Base-by-base conservation (phyloP, 2,329 filamentous ascomycete genomes). In the Bipolaris zeicola region DNA sequence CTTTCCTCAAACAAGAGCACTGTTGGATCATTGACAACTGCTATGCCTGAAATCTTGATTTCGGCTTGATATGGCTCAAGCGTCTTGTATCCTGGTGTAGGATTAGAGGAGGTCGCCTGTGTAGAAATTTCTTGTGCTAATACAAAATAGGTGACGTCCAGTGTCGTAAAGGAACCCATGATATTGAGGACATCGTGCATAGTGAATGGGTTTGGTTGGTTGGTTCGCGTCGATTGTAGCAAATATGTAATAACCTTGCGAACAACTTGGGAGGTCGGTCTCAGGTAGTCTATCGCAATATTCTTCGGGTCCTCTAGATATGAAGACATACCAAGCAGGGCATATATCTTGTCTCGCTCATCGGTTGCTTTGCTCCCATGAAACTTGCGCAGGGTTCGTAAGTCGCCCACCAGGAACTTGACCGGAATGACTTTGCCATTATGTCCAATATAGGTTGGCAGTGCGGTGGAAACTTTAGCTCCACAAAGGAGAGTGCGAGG, bases 371-470 rank as follows among this genome's bases (percentile, higher is more conserved):
- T 10, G 47, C 64, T 63, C n/a, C 18, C 39, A 0, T 14, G n/a
- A 44, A 71, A 67, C 36, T 63, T 66, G 0, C 18, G 37, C 7
- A 71, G 42, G 0, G 54, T 66, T 11, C 57, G 44, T 6, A 71
- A 55, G 36, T 63, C 46, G 10, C 36, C 68, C 64, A 69, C 66
- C 65, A 70, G 6, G 66, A 65, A 6, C 24, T 10, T 31, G 54
- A 42, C 8, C 60, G 34, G 3, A 53, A 41, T 1, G 45, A 47
- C 0, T 63, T 63, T 18, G 66, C 63, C 64, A 69, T 67, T 11
- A 69, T 62, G 18, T 67, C 62, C 11, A 68, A 34, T 2, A 69
- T 47, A 20, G 66, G 50, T 50, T 64, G 59, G 10, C 61, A 62
- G 16, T 64, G 58, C 2, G 37, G 8, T 1, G 34, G 26, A 36